Base-by-base conservation (phyloP, 148 eudicot genomes). In the Camellia sinensis region DNA sequence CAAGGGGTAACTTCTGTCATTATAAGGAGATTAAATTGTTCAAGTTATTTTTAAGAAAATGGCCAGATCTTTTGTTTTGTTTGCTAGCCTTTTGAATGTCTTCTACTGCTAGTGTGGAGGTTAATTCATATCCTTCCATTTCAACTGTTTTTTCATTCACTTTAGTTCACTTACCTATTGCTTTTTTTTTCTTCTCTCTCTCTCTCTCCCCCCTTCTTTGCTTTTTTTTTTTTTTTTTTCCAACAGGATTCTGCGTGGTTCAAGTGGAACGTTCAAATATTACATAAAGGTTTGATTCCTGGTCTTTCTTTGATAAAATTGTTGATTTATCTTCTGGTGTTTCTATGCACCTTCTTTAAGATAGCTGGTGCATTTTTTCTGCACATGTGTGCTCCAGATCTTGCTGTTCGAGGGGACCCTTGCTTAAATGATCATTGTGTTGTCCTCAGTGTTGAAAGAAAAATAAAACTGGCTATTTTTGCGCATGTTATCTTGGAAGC, bases 231-330 rank as follows among this genome's bases (percentile, higher is more conserved):
- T 3, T 54, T 18, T 74, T 73, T 37, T 44, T 10, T 59, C 66
- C 71, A 54, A 79, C 90, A 97, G 99, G 73, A 90, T 92, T 71
- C 84, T 97, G 83, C 99, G 70, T 80, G 97, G 79, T 54, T 44
- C 95, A 11, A 92, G 97, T 85, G 99, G 99, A 75, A 90, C 94
- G 77, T 97, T 97, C 88, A 97, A 97, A 86, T 97, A 97, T 78
- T 97, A 97, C 86, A 97, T 97, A 73, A 97, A 97, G 99, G 99
- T 89, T 79, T 41, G 74, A 6, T 40, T 73, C 18, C 29, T 52
- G 9, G 4, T 11, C 62, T 63, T 66, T 60, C 45, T 46, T 79
- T 61, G 48, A 71, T 19, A 45, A 70, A 19, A 13, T 5, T 57
- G 17, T 6, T 45, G 2, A 54, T 77, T 63, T 54, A 18, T 67